Evolutionary conservation across 495 filamentous ascomycete species (phyloP).

Genomic region (Bathelium albidoporum): DNA sequence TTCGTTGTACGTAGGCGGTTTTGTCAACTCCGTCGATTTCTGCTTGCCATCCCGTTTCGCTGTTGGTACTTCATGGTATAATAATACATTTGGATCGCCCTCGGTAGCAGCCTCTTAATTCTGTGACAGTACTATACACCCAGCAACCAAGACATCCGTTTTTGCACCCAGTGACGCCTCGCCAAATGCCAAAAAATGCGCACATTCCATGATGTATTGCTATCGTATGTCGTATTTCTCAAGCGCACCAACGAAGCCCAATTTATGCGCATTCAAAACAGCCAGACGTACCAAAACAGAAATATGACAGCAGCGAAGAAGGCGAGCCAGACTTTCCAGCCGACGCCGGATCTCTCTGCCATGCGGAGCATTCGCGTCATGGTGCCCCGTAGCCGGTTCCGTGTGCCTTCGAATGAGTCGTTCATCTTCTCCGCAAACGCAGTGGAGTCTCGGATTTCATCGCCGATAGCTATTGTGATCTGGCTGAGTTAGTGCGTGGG

Average conservation of each 20-base stretch:
- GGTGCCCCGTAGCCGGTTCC: slow-evolving; percentile 68
- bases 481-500: too few species aligned
- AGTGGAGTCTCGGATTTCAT: slow-evolving; percentile 82
- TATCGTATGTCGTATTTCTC: too few species aligned
- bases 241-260: not conserved
- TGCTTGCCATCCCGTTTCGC: not conserved
- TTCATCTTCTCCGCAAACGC: slow-evolving; percentile 83
- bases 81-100: not conserved
- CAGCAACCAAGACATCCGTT: not conserved
- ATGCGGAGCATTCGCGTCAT: slow-evolving; percentile 97
- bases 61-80: not conserved
- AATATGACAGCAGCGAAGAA: slow-evolving; percentile 76
- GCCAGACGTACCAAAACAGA: slow-evolving; percentile 85
- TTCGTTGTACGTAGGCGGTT: not conserved
- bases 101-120: not conserved
- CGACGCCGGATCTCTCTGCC: slow-evolving; percentile 85
- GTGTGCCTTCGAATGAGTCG: slow-evolving; percentile 77
- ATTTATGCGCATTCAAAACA: slow-evolving; percentile 42
- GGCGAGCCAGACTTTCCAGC: slow-evolving; percentile 84
- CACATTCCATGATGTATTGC: not conserved
- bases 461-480: slow-evolving; percentile 88
- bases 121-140: not conserved
- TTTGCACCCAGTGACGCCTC: not conserved
- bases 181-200: not conserved
- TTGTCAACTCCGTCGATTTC: too few species aligned